Evolutionary conservation across 2,329 filamentous ascomycete species (phyloP).

Genomic region (Aureobasidium zeae): DNA sequence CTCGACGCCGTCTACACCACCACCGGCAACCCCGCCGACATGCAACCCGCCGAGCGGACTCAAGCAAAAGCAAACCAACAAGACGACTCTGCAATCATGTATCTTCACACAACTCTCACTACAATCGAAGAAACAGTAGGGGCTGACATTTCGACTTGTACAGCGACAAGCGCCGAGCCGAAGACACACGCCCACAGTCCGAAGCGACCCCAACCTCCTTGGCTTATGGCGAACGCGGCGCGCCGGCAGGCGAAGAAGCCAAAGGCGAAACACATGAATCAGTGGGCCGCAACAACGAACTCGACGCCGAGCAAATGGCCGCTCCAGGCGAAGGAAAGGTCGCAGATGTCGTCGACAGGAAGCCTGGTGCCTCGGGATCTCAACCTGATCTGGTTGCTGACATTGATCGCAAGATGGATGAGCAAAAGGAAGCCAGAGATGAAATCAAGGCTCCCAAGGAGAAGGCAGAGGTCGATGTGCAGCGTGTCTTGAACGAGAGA

Average conservation of each 20-base stretch:
- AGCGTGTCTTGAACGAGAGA: constrained; percentile 36
- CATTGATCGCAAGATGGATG: constrained; percentile 42
- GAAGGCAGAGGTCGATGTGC: constrained; percentile 31
- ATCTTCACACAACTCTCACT: background rate
- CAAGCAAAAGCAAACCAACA: constrained; percentile 29
- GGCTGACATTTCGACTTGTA: too few relatives aligned
- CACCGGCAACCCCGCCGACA: constrained; percentile 37
- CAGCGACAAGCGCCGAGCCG: constrained; percentile 31
- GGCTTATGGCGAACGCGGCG: constrained; percentile 37
- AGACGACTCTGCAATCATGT: constrained; percentile 22
- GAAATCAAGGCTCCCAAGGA: constrained; percentile 33
- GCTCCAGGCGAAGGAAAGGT: constrained; percentile 39
- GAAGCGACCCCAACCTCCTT: constrained; percentile 32
- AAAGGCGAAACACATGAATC: constrained; percentile 33
- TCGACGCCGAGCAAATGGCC: constrained; percentile 41
- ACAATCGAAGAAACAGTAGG: background rate
- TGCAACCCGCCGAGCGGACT: constrained; percentile 32
- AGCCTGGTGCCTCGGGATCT: constrained; percentile 29
- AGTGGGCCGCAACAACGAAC: constrained; percentile 37
- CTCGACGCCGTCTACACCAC: constrained; percentile 38
- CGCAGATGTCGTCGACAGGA: constrained; percentile 32
- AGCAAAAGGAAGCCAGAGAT: constrained; percentile 37
- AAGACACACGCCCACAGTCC: constrained; percentile 28
- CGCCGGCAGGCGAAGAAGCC: constrained; percentile 35
- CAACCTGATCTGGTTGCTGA: constrained; percentile 36